Evolutionary conservation across 2,329 filamentous ascomycete species (phyloP).

Genomic region (Clonostachys rosea): DNA sequence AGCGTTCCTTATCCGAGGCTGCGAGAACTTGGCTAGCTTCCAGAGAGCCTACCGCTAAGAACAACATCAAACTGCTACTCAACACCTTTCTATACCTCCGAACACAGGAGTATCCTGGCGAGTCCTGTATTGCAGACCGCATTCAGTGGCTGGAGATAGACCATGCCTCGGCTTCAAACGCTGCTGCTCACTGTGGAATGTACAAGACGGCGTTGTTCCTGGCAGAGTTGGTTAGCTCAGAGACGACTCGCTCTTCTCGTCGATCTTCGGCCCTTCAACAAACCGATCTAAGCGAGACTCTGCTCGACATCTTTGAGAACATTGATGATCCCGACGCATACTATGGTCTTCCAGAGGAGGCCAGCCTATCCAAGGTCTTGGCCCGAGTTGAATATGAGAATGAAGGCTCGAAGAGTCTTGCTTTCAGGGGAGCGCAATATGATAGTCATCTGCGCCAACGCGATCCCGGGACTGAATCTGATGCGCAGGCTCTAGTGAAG

Average conservation of each 20-base stretch:
- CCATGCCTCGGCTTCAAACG: conserved; percentile 61
- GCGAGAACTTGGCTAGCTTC: conserved; percentile 59
- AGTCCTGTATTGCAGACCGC: conserved; percentile 75
- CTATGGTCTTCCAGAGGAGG: conserved; percentile 79
- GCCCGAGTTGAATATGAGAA: conserved; percentile 84
- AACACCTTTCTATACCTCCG: conserved; percentile 84
- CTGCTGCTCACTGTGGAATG: conserved; percentile 77
- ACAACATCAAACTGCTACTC: conserved; percentile 69
- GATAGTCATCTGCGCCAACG: conserved; percentile 73
- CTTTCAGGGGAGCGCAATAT: conserved; percentile 86
- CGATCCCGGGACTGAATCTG: conserved; percentile 48
- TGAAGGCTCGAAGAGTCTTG: conserved; percentile 79
- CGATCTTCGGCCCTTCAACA: conserved; percentile 58
- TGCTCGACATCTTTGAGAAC: conserved; percentile 82
- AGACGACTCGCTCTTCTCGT: conserved; percentile 52
- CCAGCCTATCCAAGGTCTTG: conserved; percentile 73
- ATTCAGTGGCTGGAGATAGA: conserved; percentile 84
- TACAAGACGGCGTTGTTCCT: conserved; percentile 83
- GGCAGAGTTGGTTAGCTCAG: conserved; percentile 65
- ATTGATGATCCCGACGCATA: conserved; percentile 96
- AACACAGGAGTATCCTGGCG: conserved; percentile 69
- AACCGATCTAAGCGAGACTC: conserved; percentile 57
- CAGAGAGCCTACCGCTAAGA: conserved; percentile 31
- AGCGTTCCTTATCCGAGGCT: conserved; percentile 59
- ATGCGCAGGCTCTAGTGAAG: conserved; percentile 67